Percentiles rank a stretch among this genome's conserved stretches.
phyloP scores from a whole-genome alignment of 257 asterid species.

The Penstemon eatonii region DNA sequence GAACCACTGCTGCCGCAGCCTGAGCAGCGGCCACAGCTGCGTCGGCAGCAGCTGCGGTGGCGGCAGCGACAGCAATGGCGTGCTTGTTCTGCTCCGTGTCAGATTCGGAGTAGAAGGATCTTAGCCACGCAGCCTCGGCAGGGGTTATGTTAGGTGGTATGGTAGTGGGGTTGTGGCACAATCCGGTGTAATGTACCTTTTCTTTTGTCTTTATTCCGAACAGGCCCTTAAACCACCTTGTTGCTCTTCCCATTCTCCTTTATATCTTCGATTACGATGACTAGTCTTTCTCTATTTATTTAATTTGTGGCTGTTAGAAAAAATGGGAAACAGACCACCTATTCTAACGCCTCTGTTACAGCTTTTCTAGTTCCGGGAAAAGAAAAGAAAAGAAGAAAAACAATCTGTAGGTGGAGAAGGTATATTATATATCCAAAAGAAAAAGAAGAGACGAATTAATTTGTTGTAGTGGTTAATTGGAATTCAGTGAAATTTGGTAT shows the following conservation, averaged over 20 bases:
- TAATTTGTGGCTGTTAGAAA: too few relatives aligned
- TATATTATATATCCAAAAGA: too few relatives aligned
- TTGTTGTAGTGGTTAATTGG: too few relatives aligned
- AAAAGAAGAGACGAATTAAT: too few relatives aligned
- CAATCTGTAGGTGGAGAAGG: too few relatives aligned
- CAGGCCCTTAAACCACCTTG: conserved; percentile 15
- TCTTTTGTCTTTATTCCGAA: conserved; percentile 17
- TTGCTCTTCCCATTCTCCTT: conserved; percentile 14
- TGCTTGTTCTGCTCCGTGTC: conserved; percentile 75
- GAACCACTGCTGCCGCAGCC: conserved; percentile 78
- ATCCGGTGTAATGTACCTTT: neutral
- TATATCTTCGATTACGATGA: neutral
- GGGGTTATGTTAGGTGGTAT: conserved; percentile 62
- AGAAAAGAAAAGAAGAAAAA: too few relatives aligned
- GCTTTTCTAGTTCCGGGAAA: too few relatives aligned
- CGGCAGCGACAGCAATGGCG: conserved; percentile 92
- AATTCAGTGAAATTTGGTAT: too few relatives aligned
- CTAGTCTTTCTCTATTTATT: too few relatives aligned
- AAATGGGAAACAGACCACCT: too few relatives aligned
- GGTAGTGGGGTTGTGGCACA: neutral
- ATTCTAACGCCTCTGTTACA: too few relatives aligned
- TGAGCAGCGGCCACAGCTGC: conserved; percentile 81
- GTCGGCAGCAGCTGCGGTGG: conserved; percentile 86
- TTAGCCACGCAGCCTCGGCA: conserved; percentile 78
- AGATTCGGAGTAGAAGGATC: conserved; percentile 46